phyloP scores from a whole-genome alignment of 257 asterid genomes.

The Solanum appendiculatum region DNA sequence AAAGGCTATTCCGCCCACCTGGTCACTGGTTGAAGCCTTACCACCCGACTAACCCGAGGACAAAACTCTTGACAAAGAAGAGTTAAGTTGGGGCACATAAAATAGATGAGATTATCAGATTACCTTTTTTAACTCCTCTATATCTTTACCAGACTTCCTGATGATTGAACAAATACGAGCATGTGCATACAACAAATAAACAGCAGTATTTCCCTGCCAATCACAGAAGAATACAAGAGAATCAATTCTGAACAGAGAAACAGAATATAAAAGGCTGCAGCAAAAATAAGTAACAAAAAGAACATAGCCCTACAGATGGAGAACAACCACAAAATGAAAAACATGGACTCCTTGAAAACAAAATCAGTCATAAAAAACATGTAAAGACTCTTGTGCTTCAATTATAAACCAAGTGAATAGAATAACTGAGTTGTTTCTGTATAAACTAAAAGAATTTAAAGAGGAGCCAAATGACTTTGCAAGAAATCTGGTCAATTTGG shows the following conservation, averaged over 20 bases:
- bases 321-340: neutral
- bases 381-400: neutral
- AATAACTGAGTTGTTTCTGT: neutral
- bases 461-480: neutral
- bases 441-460: neutral
- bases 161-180: slow-evolving; percentile 97
- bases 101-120: neutral
- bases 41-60: neutral
- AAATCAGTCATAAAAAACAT: neutral
- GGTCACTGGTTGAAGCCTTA: neutral
- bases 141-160: slow-evolving; percentile 74
- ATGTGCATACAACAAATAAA: slow-evolving; percentile 89
- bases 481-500: neutral
- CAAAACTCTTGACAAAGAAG: neutral
- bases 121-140: slow-evolving; percentile 74
- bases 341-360: neutral
- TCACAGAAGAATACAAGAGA: neutral
- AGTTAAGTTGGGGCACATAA: neutral
- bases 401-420: neutral
- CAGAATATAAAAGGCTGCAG: neutral
- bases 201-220: slow-evolving; percentile 98
- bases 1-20: neutral
- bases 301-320: neutral
- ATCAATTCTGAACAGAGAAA: neutral
- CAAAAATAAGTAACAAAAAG: neutral